Percentiles rank a stretch among this genome's conserved stretches.
Conservation (phyloP, 192 early-diverging fungal species). For the Piromyces sp. region DNA sequence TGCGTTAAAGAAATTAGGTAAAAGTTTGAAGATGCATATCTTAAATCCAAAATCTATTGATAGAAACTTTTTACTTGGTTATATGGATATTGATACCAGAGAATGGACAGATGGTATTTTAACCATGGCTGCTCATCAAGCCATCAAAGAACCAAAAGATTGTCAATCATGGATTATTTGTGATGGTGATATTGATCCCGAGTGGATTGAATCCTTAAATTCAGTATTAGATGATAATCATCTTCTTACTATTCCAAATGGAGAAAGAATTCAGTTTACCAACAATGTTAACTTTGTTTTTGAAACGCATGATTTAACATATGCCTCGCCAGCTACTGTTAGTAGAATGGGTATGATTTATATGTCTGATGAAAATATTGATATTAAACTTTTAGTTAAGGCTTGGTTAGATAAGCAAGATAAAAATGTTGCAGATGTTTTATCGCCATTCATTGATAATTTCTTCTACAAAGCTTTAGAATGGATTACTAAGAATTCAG, state of each 20-base stretch:
- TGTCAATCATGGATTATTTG: slow-evolving; percentile 35
- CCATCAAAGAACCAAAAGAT: slow-evolving; percentile 26
- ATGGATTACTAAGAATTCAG: slow-evolving; percentile 19
- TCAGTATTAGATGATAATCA: slow-evolving; percentile 42
- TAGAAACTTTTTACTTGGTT: slow-evolving; percentile 23
- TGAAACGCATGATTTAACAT: slow-evolving; percentile 38
- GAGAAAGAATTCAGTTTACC: slow-evolving; percentile 43
- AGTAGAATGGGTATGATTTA: slow-evolving; percentile 51
- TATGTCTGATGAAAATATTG: slow-evolving; percentile 36
- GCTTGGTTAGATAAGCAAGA: slow-evolving; percentile 19
- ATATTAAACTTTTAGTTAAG: slow-evolving; percentile 17
- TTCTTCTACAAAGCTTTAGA: slow-evolving; percentile 23
- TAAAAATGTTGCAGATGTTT: slow-evolving; percentile 3
- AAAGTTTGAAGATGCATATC: slow-evolving; percentile 17
- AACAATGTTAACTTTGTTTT: slow-evolving; percentile 44
- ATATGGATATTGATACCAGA: slow-evolving; percentile 40
- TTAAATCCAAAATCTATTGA: slow-evolving; percentile 39
- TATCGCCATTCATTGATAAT: slow-evolving; percentile 15
- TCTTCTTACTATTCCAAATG: slow-evolving; percentile 39
- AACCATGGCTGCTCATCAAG: slow-evolving; percentile 30
- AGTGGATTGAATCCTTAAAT: slow-evolving; percentile 42
- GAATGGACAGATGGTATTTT: slow-evolving; percentile 43
- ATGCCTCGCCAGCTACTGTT: slow-evolving; percentile 41
- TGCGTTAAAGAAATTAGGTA: slow-evolving; percentile 26
- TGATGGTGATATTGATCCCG: slow-evolving; percentile 41